Evolutionary conservation across 2,329 filamentous ascomycete genomes (phyloP), one percentile per base, ranked within the genome.

Genomic region (Sarocladium strictum): DNA sequence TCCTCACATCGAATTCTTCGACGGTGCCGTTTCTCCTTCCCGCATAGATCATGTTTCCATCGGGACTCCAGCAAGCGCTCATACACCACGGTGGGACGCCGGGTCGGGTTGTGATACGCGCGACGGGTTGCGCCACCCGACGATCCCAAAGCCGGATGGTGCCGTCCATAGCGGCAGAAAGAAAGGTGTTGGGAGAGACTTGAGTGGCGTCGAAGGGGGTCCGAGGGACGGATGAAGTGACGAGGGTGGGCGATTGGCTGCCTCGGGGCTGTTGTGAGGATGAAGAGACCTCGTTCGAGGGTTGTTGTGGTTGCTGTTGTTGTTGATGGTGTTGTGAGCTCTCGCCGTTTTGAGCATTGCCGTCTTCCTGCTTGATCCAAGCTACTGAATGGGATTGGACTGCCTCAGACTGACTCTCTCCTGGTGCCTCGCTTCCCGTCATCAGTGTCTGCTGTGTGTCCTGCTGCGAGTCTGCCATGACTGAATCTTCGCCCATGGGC

Each of bases 61-160:
- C 89, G 0, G 91, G 91, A 54, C 88, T 93, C 94, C 94, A 99
- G 73, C 91, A 96, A 1, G 91, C 90, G 60, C 90, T 92, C 85
- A 96, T 97, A 69, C 93, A 97, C 93, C 93, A 99, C 0, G 93
- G 94, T 1, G 94, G 93, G 1, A 90, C 89, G 17, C 85, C 84
- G 11, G 84, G 81, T 11, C 85, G 78, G 17, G 88, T 89, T 1
- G 79, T 77, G 55, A 97, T 93, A 26, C 86, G 84, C 2, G 94
- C 91, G 1, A 96, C 78, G 0, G 93, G 87, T 33, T 86, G 80
- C 1, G 81, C 81, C 58, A 88, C 82, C 19, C 94, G 84, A 2
- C 86, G 78, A 64, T 99, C 96, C 93, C 94, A 99, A 60, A 99
- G 84, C n/a, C 91, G 86, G 43, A 99, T 77, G 0, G 85, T 86